Evolutionary conservation across 495 filamentous ascomycete genomes (phyloP).

Genomic region (Venustampulla echinocandica): DNA sequence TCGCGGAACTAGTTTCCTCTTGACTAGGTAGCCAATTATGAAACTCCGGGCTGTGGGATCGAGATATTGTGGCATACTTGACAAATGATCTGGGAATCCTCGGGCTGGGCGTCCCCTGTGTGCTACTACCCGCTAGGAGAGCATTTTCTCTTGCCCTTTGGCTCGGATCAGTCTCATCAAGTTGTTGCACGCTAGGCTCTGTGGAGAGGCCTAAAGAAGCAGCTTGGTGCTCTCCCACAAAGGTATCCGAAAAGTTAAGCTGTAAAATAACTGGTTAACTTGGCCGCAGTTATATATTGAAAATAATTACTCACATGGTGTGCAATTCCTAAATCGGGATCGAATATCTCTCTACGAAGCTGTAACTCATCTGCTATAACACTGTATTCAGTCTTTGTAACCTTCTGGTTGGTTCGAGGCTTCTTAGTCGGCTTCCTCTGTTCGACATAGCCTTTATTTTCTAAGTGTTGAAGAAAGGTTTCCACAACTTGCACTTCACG

Average conservation of each 20-base stretch:
- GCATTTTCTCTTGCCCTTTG: neutral
- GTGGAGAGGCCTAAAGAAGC: too few species aligned
- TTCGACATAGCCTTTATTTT: too few species aligned
- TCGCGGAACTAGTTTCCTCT: too few species aligned
- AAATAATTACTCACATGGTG: slow-evolving; percentile 1
- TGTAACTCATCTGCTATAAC: neutral
- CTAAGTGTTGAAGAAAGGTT: neutral
- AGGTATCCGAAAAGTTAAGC: too few species aligned
- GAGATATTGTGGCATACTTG: slow-evolving; percentile 1
- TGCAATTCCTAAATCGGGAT: neutral
- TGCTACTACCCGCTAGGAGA: neutral
- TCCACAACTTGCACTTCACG: neutral
- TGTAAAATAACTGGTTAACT: too few species aligned
- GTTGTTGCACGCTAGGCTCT: too few species aligned
- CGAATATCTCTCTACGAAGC: neutral
- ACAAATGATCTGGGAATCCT: neutral
- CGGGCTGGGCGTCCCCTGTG: neutral
- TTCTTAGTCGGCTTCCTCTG: neutral
- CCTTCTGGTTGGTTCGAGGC: neutral
- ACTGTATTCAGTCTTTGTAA: neutral
- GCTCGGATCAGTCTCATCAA: too few species aligned
- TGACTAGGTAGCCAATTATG: too few species aligned
- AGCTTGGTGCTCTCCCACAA: too few species aligned
- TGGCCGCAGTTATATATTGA: neutral
- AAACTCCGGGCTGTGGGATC: neutral